Evolutionary conservation across 192 early-diverging fungal genomes (phyloP).

Genomic region (Rhizoclosmatium sp.): DNA sequence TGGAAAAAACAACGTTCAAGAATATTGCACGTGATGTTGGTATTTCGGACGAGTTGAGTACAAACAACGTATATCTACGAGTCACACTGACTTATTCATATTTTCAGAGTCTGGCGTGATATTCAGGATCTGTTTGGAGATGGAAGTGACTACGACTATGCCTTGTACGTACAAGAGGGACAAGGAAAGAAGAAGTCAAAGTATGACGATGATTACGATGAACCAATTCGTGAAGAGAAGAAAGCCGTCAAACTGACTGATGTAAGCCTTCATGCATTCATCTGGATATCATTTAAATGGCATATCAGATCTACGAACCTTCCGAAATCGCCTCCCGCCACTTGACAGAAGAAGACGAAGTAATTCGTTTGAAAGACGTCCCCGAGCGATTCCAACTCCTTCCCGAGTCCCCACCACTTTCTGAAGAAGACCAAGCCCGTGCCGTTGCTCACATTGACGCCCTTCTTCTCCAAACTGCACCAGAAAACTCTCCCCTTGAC

Average conservation of each 20-base stretch:
- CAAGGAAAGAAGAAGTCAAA: slow-evolving; percentile 24
- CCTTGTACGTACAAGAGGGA: slow-evolving; percentile 53
- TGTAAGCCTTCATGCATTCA: slow-evolving; percentile 34
- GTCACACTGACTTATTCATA: not conserved
- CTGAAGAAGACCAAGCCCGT: slow-evolving; percentile 46
- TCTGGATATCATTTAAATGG: slow-evolving; percentile 11
- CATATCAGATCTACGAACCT: slow-evolving; percentile 73
- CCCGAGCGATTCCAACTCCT: slow-evolving; percentile 88
- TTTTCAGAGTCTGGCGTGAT: slow-evolving; percentile 70
- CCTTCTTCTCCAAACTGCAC: slow-evolving; percentile 14
- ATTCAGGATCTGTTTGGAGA: slow-evolving; percentile 92
- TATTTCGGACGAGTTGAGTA: slow-evolving; percentile 59
- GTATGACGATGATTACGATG: slow-evolving; percentile 64
- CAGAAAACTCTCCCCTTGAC: not conserved
- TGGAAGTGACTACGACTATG: slow-evolving; percentile 88
- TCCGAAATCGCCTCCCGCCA: slow-evolving; percentile 85
- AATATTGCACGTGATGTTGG: slow-evolving; percentile 58
- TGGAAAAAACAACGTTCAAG: slow-evolving; percentile 46
- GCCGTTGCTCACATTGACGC: slow-evolving; percentile 47
- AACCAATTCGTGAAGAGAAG: slow-evolving; percentile 36
- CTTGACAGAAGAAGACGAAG: slow-evolving; percentile 92
- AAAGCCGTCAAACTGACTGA: slow-evolving; percentile 55
- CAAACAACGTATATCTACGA: not conserved
- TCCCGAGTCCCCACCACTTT: slow-evolving; percentile 40
- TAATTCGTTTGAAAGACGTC: slow-evolving; percentile 84